phyloP scores from a whole-genome alignment of 164 flowering plant species.

The Cinnamomum micranthum region DNA sequence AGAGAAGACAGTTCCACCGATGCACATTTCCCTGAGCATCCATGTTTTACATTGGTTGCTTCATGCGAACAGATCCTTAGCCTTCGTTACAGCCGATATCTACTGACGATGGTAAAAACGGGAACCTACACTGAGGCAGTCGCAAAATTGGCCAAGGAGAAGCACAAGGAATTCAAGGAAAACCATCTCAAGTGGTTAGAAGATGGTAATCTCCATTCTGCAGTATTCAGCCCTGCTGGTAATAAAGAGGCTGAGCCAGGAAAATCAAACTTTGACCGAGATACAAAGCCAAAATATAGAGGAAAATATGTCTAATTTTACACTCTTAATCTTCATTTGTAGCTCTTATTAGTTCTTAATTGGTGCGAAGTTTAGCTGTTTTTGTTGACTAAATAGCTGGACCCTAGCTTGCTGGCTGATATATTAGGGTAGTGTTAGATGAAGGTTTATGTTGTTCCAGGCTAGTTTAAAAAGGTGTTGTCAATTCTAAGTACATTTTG shows the following conservation, averaged over 20 bases:
- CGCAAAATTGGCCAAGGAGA: conserved; percentile 56
- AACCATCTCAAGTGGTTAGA: conserved; percentile 94
- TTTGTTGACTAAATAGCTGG: too few relatives aligned
- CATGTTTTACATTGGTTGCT: conserved; percentile 67
- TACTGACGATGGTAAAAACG: conserved; percentile 85
- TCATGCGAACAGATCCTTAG: conserved; percentile 88
- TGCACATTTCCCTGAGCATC: conserved; percentile 64
- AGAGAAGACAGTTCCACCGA: conserved; percentile 58
- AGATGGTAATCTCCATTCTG: conserved; percentile 91
- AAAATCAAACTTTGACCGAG: conserved; percentile 41
- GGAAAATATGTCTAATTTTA: conserved; percentile 73
- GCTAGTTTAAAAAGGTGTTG: too few relatives aligned
- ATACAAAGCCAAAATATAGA: conserved; percentile 78
- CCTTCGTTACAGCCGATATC: conserved; percentile 75
- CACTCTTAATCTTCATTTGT: too few relatives aligned
- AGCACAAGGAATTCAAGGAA: conserved; percentile 75
- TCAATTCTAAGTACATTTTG: too few relatives aligned
- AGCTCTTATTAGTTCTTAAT: too few relatives aligned
- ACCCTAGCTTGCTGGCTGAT: too few relatives aligned
- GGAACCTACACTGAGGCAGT: conserved; percentile 59
- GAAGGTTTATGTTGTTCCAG: too few relatives aligned
- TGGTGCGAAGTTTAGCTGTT: too few relatives aligned
- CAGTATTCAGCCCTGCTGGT: conserved; percentile 63
- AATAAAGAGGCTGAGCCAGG: conserved; percentile 8
- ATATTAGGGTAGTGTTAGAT: too few relatives aligned